Base-by-base conservation (phyloP, 768 basidiomycete species). In the Paxillus ammoniavirescens region DNA sequence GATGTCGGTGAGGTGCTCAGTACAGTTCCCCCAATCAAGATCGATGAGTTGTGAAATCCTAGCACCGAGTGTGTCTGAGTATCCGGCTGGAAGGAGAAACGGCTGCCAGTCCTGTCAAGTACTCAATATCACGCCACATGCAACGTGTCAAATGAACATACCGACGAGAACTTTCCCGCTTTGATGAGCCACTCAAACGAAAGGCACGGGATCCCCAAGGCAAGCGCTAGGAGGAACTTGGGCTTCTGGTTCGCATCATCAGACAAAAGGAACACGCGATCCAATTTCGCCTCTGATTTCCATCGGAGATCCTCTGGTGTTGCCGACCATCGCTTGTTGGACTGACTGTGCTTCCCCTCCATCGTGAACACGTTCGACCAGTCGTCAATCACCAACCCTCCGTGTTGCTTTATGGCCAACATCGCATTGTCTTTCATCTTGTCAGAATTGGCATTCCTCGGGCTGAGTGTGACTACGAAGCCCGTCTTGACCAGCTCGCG, bases 201-300 rank as follows among this genome's bases (percentile, higher is more conserved):
- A 23, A 97, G 62, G 59, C 91, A 93, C 4, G 94, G 94, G 48
- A 97, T 84, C 10, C 93, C 93, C 38, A 93, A 73, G 0, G 90
- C 92, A 33, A 98, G 78, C 6, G 92, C 89, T 3, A 86, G 77
- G 49, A 96, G 74, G 62, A 81, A 93, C 68, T 94, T 95, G 9
- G 87, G 81, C 59, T 90, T 93, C 52, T 82, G 80, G 58, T 77
- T 82, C 8, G 77, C 66, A 13, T 83, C 80, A 56, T 90, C 84
- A 0, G 89, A 81, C 14, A 91, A 56, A 38, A 91, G 73, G 68
- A 90, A 89, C 21, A 87, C 75, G 13, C 80, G 77, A 31, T 69
- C 67, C 37, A 69, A 14, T 1, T 58, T 55, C 36, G 82, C 69
- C 28, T 74, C 72, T n/a, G 64, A 53, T 33, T 73, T 72, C 48